Percentiles rank a stretch among this genome's conserved stretches.
phyloP scores from a whole-genome alignment of 495 filamentous ascomycete species.

The Aspergillus carlsbadensis region DNA sequence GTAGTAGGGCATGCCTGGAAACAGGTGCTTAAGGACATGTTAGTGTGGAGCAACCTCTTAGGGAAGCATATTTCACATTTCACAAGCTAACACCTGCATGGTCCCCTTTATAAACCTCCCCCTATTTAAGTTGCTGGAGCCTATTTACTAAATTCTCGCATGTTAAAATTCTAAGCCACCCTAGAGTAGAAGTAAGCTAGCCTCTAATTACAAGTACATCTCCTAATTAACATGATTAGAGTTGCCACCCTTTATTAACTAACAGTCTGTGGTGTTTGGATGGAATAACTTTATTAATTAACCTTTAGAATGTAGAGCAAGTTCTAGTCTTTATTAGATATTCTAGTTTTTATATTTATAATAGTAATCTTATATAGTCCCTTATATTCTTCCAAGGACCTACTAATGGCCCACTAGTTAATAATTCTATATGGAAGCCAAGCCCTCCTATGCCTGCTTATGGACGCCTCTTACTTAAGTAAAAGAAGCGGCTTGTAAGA shows the following conservation, averaged over 20 bases:
- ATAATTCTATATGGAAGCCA: neutral
- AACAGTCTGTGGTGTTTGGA: neutral
- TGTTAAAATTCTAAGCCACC: neutral
- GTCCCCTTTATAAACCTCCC: neutral
- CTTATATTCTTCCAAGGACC: neutral
- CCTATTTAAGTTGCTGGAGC: neutral
- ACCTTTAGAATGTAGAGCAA: neutral
- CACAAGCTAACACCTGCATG: neutral
- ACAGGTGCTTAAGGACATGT: neutral
- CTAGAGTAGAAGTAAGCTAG: neutral
- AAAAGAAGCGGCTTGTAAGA: neutral
- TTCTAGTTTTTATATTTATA: neutral
- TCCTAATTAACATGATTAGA: neutral
- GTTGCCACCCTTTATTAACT: neutral
- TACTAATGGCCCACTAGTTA: neutral
- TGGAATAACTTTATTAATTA: neutral
- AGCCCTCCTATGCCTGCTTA: neutral
- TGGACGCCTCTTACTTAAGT: neutral
- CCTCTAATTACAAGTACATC: neutral
- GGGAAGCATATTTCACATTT: neutral
- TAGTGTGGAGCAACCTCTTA: neutral
- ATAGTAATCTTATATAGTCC: neutral
- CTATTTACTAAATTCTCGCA: neutral
- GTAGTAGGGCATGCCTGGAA: neutral
- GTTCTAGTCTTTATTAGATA: conserved; percentile 2